Evolutionary conservation across 2,329 filamentous ascomycete species (phyloP).

Genomic region (Neoscytalidium dimidiatum): DNA sequence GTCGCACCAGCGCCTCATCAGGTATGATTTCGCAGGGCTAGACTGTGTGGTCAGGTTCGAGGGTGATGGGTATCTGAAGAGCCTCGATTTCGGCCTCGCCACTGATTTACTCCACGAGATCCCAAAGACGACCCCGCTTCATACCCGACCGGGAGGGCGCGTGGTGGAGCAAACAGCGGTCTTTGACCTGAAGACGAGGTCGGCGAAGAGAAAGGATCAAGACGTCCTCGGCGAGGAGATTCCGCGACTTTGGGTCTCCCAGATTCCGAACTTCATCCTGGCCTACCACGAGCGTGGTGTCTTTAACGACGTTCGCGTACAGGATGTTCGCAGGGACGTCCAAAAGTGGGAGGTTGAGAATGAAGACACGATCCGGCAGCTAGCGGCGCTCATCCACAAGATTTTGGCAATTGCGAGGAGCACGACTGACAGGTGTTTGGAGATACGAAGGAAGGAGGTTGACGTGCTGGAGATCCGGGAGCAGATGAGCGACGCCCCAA

Average conservation of each 20-base stretch:
- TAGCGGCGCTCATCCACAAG: constrained; percentile 33
- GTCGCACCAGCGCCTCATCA: constrained; percentile 64
- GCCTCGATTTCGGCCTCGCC: constrained; percentile 4
- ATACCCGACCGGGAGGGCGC: constrained; percentile 26
- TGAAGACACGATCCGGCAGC: constrained; percentile 27
- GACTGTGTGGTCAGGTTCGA: constrained; percentile 58
- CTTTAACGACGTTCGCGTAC: constrained; percentile 47
- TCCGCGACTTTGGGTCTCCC: constrained; percentile 52
- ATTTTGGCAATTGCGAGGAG: constrained; percentile 32
- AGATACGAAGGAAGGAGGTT: constrained; percentile 35
- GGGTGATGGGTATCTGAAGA: constrained; percentile 56
- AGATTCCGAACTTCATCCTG: constrained; percentile 54
- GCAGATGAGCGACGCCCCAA: constrained; percentile 25
- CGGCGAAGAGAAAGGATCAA: constrained; percentile 33
- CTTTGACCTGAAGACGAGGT: constrained; percentile 57
- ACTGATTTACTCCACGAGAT: not conserved
- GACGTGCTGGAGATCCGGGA: constrained; percentile 38
- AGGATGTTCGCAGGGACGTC: constrained; percentile 40
- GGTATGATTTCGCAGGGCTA: constrained; percentile 59
- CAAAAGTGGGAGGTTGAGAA: constrained; percentile 47
- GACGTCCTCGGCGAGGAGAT: constrained; percentile 43
- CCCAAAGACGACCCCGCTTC: constrained; percentile 21
- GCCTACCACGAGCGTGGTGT: constrained; percentile 49
- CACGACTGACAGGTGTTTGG: constrained; percentile 28
- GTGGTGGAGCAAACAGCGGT: constrained; percentile 45